Evolutionary conservation across 78 protist species (phyloP).

Genomic region (Cavenderia fasciculata): DNA sequence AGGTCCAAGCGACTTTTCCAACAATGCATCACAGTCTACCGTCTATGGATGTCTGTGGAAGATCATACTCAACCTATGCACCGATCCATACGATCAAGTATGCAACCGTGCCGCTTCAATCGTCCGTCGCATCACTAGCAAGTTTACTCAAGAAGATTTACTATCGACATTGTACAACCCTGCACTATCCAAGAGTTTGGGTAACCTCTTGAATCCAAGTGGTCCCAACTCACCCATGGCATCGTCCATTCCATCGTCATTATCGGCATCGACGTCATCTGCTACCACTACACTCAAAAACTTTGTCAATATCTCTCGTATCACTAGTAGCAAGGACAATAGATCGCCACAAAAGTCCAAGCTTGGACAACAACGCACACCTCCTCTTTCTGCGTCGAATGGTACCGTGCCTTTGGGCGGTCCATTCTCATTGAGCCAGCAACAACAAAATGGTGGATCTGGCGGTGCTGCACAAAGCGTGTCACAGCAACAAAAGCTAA

Average conservation of each 20-base stretch:
- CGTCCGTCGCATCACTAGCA: slow-evolving; percentile 24
- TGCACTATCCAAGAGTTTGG: not conserved
- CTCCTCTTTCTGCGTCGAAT: slow-evolving; percentile 5
- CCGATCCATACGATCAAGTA: slow-evolving; percentile 68
- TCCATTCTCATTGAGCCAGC: not conserved
- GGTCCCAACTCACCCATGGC: not conserved
- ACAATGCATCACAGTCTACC: slow-evolving; percentile 17
- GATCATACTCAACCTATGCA: slow-evolving; percentile 66
- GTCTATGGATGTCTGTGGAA: slow-evolving; percentile 77
- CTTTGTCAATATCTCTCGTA: slow-evolving; percentile 68
- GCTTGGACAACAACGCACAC: slow-evolving; percentile 72
- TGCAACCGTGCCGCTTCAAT: slow-evolving; percentile 48
- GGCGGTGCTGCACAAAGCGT: not conserved
- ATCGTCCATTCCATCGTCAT: not conserved
- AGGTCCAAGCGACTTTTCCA: not conserved
- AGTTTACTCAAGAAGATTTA: slow-evolving; percentile 40
- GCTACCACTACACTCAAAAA: slow-evolving; percentile 12
- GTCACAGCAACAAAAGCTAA: not conserved
- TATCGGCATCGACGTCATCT: not conserved
- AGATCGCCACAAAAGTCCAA: slow-evolving; percentile 59
- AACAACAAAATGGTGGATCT: not conserved
- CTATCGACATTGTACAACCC: slow-evolving; percentile 11
- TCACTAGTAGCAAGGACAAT: slow-evolving; percentile 44
- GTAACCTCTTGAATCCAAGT: not conserved
- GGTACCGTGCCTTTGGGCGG: not conserved